phyloP scores from a whole-genome alignment of 2,329 filamentous ascomycete species.

The Epichloe uncinata region DNA sequence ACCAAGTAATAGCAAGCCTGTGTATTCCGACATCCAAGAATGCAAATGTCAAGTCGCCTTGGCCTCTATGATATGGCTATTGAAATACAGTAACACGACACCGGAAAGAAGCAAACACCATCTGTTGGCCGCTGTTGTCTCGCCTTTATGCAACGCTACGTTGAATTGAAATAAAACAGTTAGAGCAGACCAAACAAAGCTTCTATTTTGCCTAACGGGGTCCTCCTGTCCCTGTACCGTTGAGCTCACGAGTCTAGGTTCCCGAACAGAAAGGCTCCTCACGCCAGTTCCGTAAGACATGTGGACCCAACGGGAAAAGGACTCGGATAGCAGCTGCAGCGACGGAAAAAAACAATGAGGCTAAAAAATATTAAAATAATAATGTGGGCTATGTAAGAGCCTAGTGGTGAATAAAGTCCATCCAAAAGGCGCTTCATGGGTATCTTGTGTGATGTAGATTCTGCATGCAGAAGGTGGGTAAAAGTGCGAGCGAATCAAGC shows the following conservation, averaged over 20 bases:
- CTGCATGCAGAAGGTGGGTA: background rate
- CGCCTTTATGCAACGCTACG: background rate
- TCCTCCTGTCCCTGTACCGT: background rate
- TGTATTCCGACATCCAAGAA: background rate
- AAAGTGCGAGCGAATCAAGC: background rate
- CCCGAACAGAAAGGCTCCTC: background rate
- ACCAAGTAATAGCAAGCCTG: background rate
- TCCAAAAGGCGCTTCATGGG: constrained; percentile 4
- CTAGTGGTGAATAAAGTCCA: background rate
- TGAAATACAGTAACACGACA: background rate
- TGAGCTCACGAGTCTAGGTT: background rate
- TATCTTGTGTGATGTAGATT: constrained; percentile 13
- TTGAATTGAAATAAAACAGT: background rate
- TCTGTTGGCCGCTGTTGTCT: background rate
- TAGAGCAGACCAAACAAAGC: background rate
- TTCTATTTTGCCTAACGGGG: background rate
- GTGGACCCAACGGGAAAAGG: background rate
- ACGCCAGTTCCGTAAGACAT: background rate
- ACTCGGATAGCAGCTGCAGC: background rate
- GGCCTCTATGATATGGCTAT: constrained; percentile 1
- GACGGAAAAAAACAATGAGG: background rate
- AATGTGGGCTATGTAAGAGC: background rate
- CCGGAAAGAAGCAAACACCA: background rate
- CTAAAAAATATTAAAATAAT: background rate
- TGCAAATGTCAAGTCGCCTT: background rate